Evolutionary conservation across 2,329 filamentous ascomycete genomes (phyloP).

Genomic region (Diplodia corticola): DNA sequence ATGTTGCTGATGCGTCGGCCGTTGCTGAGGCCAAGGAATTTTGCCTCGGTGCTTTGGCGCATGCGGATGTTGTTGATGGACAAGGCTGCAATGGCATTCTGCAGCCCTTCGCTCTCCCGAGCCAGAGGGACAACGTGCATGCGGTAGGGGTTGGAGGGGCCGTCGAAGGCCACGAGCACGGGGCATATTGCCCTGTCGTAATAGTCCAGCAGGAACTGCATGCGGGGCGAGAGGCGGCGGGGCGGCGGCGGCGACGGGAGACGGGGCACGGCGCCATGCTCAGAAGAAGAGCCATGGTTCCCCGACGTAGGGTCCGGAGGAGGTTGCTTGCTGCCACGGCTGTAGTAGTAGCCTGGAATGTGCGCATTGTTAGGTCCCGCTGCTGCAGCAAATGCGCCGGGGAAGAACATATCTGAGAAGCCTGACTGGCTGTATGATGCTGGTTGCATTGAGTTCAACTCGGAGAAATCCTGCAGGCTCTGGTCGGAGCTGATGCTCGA

Average conservation of each 20-base stretch:
- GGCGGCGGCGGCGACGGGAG: not conserved
- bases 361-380: conserved; percentile 23
- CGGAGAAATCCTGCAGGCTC: conserved; percentile 46
- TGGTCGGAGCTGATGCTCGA: conserved; percentile 50
- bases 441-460: conserved; percentile 39
- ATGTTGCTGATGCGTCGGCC: conserved; percentile 35
- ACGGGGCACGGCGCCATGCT: conserved; percentile 2
- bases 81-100: conserved; percentile 87
- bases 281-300: conserved; percentile 25
- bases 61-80: conserved; percentile 89
- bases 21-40: conserved; percentile 32
- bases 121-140: conserved; percentile 79
- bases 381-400: conserved; percentile 19
- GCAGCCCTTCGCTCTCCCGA: conserved; percentile 75
- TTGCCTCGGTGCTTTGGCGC: conserved; percentile 64
- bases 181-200: conserved; percentile 91
- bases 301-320: conserved; percentile 12
- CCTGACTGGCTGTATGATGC: conserved; percentile 36
- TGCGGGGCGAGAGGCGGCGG: conserved; percentile 66
- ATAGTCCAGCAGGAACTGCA: conserved; percentile 89
- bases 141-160: conserved; percentile 80
- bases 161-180: conserved; percentile 88
- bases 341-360: conserved; percentile 40
- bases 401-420: conserved; percentile 41
- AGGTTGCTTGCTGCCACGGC: conserved; percentile 20